A percentile compares a stretch with the other conserved stretches of the same genome.
Evolutionary conservation across 805 yeast genomes (phyloP).

Genomic region (Barnettozyma botsteinii): DNA sequence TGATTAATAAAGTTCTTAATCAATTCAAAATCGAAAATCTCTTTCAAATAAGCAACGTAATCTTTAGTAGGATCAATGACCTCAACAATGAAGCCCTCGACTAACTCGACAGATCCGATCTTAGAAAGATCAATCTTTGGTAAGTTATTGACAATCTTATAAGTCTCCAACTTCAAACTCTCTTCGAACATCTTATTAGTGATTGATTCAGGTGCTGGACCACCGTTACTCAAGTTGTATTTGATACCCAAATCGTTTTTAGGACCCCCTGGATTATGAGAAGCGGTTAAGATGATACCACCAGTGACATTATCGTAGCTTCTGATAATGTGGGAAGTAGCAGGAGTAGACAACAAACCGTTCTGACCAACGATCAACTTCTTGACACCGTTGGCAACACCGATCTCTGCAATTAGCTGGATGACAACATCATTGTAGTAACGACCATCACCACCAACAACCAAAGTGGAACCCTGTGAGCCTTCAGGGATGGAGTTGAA

Average conservation of each 20-base stretch:
- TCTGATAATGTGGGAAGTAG: conserved; percentile 91
- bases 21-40: conserved; percentile 80
- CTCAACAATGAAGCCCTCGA: conserved; percentile 66
- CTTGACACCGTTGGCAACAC: conserved; percentile 87
- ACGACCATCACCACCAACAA: conserved; percentile 96
- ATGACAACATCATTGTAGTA: conserved; percentile 80
- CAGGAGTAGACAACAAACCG: conserved; percentile 92
- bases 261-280: conserved; percentile 98
- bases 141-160: conserved; percentile 53
- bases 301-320: conserved; percentile 66
- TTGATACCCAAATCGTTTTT: conserved; percentile 88
- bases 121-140: conserved; percentile 58
- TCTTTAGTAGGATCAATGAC: conserved; percentile 76
- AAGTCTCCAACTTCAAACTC: conserved; percentile 52
- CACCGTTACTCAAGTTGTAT: conserved; percentile 92
- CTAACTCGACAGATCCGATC: conserved; percentile 49
- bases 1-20: conserved; percentile 63
- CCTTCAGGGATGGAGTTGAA: conserved; percentile 91
- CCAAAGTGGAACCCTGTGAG: conserved; percentile 61
- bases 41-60: conserved; percentile 73
- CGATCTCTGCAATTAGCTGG: conserved; percentile 73
- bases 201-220: conserved; percentile 96
- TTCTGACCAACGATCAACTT: conserved; percentile 82
- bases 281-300: conserved; percentile 92
- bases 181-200: conserved; percentile 80